Conservation (phyloP, 352 stramenopile genomes). For the Globisporangium iwayamae region DNA sequence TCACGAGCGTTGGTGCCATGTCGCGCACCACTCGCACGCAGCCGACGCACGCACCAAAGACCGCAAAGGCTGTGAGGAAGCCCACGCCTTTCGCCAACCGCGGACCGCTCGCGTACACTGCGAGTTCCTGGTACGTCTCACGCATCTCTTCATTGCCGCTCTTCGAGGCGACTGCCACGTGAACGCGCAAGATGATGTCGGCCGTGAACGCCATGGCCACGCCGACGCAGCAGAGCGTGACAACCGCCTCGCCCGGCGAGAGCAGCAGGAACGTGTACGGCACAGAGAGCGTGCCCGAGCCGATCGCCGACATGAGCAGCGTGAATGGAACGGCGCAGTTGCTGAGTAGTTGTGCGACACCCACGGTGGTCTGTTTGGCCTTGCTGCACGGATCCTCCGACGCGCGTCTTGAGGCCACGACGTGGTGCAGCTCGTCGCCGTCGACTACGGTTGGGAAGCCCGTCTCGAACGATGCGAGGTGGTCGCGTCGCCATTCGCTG, state of each 20-base stretch:
- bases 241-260: conserved; percentile 35
- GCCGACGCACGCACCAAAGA: conserved; percentile 76
- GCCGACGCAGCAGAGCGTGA: conserved; percentile 46
- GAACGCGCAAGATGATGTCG: conserved; percentile 55
- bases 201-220: conserved; percentile 71
- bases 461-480: conserved; percentile 22
- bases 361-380: conserved; percentile 14
- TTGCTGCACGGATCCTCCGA: conserved; percentile 13
- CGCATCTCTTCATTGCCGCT: conserved; percentile 32
- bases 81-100: conserved; percentile 48
- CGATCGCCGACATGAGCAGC: conserved; percentile 59
- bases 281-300: conserved; percentile 48
- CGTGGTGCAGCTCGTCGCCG: conserved; percentile 17
- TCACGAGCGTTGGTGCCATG: conserved; percentile 61
- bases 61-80: conserved; percentile 59
- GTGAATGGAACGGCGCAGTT: conserved; percentile 27
- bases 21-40: conserved; percentile 69
- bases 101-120: conserved; percentile 48
- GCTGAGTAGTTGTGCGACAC: conserved; percentile 5
- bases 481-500: conserved; percentile 7
- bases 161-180: conserved; percentile 44
- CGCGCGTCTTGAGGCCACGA: background rate
- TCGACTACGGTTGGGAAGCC: conserved; percentile 20
- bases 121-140: conserved; percentile 67
- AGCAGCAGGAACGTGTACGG: conserved; percentile 68